Evolutionary conservation across 2,329 filamentous ascomycete species (phyloP).

Genomic region (Stagonosporopsis chrysanthemi): DNA sequence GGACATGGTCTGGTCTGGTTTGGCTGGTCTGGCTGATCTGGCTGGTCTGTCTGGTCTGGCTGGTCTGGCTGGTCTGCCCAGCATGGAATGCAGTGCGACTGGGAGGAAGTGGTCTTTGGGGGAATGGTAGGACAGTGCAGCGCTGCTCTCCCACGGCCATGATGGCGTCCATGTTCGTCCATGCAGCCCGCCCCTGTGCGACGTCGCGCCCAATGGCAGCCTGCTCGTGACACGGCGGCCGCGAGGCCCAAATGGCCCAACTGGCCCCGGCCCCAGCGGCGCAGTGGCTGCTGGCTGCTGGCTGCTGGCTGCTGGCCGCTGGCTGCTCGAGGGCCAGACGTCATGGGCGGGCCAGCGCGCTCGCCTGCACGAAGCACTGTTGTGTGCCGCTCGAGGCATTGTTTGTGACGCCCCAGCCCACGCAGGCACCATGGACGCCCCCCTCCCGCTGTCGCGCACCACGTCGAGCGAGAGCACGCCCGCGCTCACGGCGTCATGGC

Average conservation of each 20-base stretch:
- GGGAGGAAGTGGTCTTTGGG: too few species aligned
- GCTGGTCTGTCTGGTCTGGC: too few species aligned
- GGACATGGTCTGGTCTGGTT: too few species aligned
- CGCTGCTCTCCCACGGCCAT: too few species aligned
- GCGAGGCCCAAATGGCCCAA: constrained; percentile 7
- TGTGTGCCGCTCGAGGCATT: too few species aligned
- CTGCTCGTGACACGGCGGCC: constrained; percentile 5
- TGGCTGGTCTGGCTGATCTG: not conserved
- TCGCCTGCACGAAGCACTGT: too few species aligned
- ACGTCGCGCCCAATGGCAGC: constrained; percentile 1
- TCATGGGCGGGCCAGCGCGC: too few species aligned
- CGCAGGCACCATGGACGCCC: constrained; percentile 35
- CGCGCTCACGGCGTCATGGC: constrained; percentile 54
- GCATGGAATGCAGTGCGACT: not conserved
- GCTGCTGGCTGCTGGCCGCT: too few species aligned
- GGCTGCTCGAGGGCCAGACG: constrained; percentile 13
- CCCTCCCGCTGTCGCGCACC: constrained; percentile 41
- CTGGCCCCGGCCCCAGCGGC: constrained; percentile 5
- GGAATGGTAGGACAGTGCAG: too few species aligned
- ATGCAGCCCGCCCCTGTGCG: too few species aligned
- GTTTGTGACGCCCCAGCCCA: constrained; percentile 4
- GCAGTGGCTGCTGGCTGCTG: constrained; percentile 2
- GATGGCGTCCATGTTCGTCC: too few species aligned
- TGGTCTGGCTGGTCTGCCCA: too few species aligned
- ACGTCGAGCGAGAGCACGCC: constrained; percentile 51